A percentile compares a stretch with the other conserved stretches of the same genome.
Evolutionary conservation across 805 yeast genomes (phyloP).

Genomic region (Kodamaea laetipori): DNA sequence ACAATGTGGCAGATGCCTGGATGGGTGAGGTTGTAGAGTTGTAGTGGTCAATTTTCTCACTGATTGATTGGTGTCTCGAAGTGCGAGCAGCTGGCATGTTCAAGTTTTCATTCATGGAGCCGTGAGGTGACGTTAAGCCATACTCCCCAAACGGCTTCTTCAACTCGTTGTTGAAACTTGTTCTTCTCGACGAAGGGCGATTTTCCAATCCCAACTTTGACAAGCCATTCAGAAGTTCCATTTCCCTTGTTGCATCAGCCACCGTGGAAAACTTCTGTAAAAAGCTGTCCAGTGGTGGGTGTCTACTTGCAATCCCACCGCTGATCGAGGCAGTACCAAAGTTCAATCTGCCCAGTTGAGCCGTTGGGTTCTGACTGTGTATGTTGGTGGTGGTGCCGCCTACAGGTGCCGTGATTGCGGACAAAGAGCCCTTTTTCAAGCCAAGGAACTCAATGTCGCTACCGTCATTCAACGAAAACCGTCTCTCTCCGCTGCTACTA

Average conservation of each 20-base stretch:
- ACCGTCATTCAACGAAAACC: conserved; percentile 45
- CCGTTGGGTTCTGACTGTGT: conserved; percentile 23
- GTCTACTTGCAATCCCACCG: conserved; percentile 53
- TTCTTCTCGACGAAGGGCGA: conserved; percentile 49
- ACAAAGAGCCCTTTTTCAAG: conserved; percentile 49
- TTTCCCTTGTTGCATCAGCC: conserved; percentile 69
- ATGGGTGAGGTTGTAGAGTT: conserved; percentile 43
- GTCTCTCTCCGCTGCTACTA: conserved; percentile 26
- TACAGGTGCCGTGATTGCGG: conserved; percentile 49
- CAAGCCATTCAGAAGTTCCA: conserved; percentile 51
- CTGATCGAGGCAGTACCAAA: conserved; percentile 66
- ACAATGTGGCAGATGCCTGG: conserved; percentile 43
- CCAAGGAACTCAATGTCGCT: conserved; percentile 51
- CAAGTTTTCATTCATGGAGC: conserved; percentile 46
- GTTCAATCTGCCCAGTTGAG: conserved; percentile 30
- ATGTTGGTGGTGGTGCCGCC: conserved; percentile 26
- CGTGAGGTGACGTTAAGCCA: conserved; percentile 35
- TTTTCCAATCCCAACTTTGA: conserved; percentile 35
- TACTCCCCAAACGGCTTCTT: conserved; percentile 22
- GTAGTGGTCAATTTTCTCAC: conserved; percentile 65
- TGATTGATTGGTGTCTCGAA: conserved; percentile 53
- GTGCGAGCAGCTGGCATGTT: conserved; percentile 37
- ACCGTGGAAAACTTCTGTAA: conserved; percentile 64
- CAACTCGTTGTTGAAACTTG: conserved; percentile 46
- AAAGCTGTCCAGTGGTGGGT: conserved; percentile 52